Evolutionary conservation across 164 flowering plant genomes (phyloP).

Genomic region (Pachysandra terminalis): DNA sequence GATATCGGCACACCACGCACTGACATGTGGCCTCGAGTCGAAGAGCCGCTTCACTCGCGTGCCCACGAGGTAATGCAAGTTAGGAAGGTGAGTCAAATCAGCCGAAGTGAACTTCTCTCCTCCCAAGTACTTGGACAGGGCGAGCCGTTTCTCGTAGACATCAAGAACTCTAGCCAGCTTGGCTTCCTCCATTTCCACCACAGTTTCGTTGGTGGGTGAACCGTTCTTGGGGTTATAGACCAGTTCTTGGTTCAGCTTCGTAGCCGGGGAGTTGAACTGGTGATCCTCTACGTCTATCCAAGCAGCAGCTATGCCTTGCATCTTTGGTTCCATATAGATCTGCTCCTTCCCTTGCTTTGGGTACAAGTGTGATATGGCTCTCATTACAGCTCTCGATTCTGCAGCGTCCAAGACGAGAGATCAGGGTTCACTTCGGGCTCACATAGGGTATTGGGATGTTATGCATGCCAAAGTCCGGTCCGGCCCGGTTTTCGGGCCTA

Average conservation of each 20-base stretch:
- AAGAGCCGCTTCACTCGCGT: slow-evolving; percentile 10
- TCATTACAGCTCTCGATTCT: slow-evolving; percentile 7
- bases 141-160: slow-evolving; percentile 6
- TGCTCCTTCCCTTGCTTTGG: not conserved
- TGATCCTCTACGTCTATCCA: slow-evolving; percentile 10
- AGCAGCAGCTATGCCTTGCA: not conserved
- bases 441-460: no score
- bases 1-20: slow-evolving; percentile 20
- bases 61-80: slow-evolving; percentile 14
- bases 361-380: not conserved
- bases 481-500: no score
- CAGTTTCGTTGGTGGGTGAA: not conserved
- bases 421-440: no score
- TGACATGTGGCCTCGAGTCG: slow-evolving; percentile 23
- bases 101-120: slow-evolving; percentile 25
- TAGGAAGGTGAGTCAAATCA: slow-evolving; percentile 28
- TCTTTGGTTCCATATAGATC: not conserved
- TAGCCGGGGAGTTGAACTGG: slow-evolving; percentile 1
- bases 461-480: no score
- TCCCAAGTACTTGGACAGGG: slow-evolving; percentile 19
- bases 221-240: not conserved
- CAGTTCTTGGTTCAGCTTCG: slow-evolving; percentile 3
- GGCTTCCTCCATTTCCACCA: not conserved
- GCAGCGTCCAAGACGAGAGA: not conserved
- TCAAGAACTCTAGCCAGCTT: slow-evolving; percentile 9